Percentiles rank a stretch among this genome's conserved stretches.
Evolutionary conservation across 2,329 filamentous ascomycete species (phyloP).

Genomic region (Trichoderma sp.): DNA sequence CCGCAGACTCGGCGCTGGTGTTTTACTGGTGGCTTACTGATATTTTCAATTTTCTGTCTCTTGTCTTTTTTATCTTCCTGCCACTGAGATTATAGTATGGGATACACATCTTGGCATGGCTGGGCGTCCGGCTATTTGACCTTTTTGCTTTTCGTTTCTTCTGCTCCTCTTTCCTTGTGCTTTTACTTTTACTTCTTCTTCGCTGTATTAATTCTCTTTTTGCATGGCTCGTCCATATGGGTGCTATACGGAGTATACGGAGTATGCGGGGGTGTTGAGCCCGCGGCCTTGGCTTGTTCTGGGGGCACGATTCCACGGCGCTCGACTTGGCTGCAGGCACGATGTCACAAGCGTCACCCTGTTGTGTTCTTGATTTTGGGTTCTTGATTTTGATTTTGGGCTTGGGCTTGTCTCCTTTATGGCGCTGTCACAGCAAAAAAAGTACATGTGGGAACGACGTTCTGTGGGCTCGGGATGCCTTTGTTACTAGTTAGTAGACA

Average conservation of each 20-base stretch:
- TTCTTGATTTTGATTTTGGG: too few relatives aligned
- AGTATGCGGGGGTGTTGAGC: not conserved
- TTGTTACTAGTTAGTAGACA: not conserved
- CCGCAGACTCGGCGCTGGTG: not conserved
- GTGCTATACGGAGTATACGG: not conserved
- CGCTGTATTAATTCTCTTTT: not conserved
- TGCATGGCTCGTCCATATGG: not conserved
- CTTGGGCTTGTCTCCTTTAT: not conserved
- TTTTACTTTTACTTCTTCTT: not conserved
- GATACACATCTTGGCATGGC: not conserved
- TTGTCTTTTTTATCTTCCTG: not conserved
- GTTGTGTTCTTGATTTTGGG: not conserved
- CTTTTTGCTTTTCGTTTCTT: not conserved
- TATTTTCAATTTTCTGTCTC: not conserved
- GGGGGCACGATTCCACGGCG: not conserved
- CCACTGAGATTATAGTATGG: not conserved
- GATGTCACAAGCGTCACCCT: not conserved
- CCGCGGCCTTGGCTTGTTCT: not conserved
- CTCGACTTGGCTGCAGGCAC: not conserved
- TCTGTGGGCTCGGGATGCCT: not conserved
- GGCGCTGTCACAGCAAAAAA: not conserved
- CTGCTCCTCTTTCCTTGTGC: not conserved
- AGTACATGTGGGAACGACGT: not conserved
- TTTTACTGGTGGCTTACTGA: not conserved
- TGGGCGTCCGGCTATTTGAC: not conserved